Conservation (phyloP, 2,329 filamentous ascomycete genomes). For the Ceratocystis destructans region DNA sequence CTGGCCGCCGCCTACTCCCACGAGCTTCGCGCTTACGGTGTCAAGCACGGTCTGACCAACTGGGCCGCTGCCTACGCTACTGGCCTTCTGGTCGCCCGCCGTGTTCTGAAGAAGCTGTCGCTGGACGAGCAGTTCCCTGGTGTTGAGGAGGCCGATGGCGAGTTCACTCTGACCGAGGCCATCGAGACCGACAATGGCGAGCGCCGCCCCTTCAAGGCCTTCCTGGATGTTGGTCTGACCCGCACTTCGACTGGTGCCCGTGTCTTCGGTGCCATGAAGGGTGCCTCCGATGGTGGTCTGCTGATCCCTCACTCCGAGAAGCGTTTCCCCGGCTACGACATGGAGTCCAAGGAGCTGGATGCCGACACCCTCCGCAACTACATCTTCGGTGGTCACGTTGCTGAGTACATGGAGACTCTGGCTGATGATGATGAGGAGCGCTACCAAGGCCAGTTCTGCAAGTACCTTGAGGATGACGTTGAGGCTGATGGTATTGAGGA, state of each 20-base stretch:
- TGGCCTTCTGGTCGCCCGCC: constrained; percentile 92
- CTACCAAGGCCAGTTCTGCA: constrained; percentile 94
- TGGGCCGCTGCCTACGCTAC: constrained; percentile 96
- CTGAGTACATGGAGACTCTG: constrained; percentile 99
- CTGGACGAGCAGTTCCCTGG: constrained; percentile 85
- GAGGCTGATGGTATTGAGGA: constrained; percentile 97
- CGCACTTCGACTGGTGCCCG: constrained; percentile 97
- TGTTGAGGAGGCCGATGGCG: constrained; percentile 93
- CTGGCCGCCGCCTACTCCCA: constrained; percentile 85
- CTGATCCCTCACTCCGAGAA: constrained; percentile 97
- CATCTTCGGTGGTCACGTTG: constrained; percentile 96
- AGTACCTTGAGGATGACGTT: constrained; percentile 94
- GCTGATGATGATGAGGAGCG: constrained; percentile 99
- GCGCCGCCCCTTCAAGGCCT: constrained; percentile 98
- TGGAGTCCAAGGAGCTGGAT: constrained; percentile 95
- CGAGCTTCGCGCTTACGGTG: constrained; percentile 95
- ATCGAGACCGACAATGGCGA: constrained; percentile 79
- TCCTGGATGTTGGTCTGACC: constrained; percentile 93
- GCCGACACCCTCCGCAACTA: constrained; percentile 95
- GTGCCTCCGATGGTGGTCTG: constrained; percentile 95
- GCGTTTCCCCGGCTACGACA: constrained; percentile 97
- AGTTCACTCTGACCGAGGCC: constrained; percentile 92
- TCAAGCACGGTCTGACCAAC: constrained; percentile 98
- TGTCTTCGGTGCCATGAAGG: constrained; percentile 99
- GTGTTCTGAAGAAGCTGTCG: constrained; percentile 91